Base-by-base conservation (phyloP, 208 protist species). In the Herpetomonas samuelpessoai region DNA sequence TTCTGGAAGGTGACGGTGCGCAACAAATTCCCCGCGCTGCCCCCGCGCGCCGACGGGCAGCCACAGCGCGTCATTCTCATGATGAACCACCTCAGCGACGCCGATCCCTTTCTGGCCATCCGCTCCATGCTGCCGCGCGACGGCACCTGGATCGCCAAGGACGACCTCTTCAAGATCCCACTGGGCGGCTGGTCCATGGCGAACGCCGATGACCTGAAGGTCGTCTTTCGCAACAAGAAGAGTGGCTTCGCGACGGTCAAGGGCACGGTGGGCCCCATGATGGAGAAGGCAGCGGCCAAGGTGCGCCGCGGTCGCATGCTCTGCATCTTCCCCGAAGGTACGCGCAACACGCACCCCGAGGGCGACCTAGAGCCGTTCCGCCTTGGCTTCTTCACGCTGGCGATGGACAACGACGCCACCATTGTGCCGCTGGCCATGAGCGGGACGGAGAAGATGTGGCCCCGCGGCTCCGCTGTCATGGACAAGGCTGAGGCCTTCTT, bases 251-350 rank as follows among this genome's bases (percentile, higher is more conserved):
- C 80, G 6, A 91, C 84, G 10, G 74, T 91, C 6, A 93, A 92
- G 68, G 90, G 87, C 16, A 83, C 79, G 16, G 86, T 93, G 0
- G 76, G 72, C 1, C 74, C 77, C 0, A 87, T 92, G 78, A 96
- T 96, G 81, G 79, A 93, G 61, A 60, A 79, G 54, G 83, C 86
- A 2, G 73, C 77, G 6, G 24, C 1, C 28, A 83, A 85, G 52
- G 67, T 95, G 48, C 74, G 78, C 18, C 84, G 85, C 26, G 83
- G 85, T 9, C 88, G 83, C 30, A 81, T 81, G 70, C 70, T 95
- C n/a, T 83, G 80, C 57, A 68, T 96, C 3, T 96, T 92, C 55
- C 90, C 90, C 4, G 90, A 96, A 56, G 90, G 90, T 9, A 66
- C 81, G 27, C 83, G 90, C 44, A 93, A 73, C 73, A 62, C 57